Evolutionary conservation across 2,329 filamentous ascomycete genomes (phyloP), one percentile per base, ranked within the genome.

Genomic region (Calonectria pseudoreteaudii): DNA sequence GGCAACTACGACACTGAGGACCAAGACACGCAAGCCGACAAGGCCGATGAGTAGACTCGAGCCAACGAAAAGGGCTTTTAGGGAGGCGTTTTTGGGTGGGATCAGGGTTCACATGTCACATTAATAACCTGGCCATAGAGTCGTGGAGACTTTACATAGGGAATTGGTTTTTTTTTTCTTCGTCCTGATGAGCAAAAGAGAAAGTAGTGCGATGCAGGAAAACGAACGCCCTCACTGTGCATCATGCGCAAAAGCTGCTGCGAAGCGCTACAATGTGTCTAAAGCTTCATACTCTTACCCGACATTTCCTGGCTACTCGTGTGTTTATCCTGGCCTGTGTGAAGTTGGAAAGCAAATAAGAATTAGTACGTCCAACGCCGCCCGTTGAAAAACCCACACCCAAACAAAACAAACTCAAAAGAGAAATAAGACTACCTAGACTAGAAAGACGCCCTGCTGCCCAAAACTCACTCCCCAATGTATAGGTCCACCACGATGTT

Each of bases 401-500:
- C 56, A 50, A 53, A 14, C 53, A 50, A 62, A 31, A 53, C 20
- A 47, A 64, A 30, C 18, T 56, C 14, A 41, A 62, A 41, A 41
- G 34, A 16, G 26, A 47, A 47, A 31, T 30, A 30, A 30, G 23
- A 44, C 23, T 31, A 47, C 58, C 28, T 49, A 11, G 28, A 23
- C 38, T 31, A 68, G 31, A 8, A 49, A 31, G 34, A 62, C 66
- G 30, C 58, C 60, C 9, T 13, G 41, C 14, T 26, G n/a, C 7
- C 7, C 66, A 73, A 80, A 7, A 71, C 81, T 80, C 76, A 81
- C 34, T 81, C 79, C 30, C 84, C 85, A 14, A 83, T 95, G 81
- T 97, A 97, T 77, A 98, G 83, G 84, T 98, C 97, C 41, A 98
- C 97, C 36, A 98, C 90, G 76, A 99, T 98, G 84, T 98, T 98